These are phyloP conservation scores for Diaporthe velutina DNA, from an alignment of 2,329 filamentous ascomycete species.

Conservation along the genomic window DNA sequence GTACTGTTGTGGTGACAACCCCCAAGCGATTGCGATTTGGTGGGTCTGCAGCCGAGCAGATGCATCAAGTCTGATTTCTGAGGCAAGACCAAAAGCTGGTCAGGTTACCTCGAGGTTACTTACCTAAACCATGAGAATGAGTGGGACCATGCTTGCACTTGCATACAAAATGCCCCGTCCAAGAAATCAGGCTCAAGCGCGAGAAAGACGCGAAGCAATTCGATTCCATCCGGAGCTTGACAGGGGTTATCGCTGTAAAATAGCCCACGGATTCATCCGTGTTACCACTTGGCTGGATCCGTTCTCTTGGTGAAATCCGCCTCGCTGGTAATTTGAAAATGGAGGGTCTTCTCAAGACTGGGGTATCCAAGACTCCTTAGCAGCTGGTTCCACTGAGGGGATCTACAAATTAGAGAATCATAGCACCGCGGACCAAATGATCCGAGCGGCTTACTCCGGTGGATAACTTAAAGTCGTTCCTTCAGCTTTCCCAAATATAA, in stretches of 20 bases:
- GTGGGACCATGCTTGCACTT: background rate
- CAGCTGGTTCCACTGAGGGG: background rate
- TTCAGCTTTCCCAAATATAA: background rate
- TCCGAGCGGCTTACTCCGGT: background rate
- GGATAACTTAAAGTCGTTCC: background rate
- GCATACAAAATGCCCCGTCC: background rate
- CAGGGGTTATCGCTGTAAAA: background rate
- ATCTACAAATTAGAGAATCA: background rate
- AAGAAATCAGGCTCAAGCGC: background rate
- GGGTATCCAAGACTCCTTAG: background rate
- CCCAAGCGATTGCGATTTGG: no score
- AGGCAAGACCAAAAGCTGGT: background rate
- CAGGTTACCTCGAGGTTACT: no score
- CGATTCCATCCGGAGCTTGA: background rate
- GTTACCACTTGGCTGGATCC: background rate
- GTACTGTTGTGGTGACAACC: background rate
- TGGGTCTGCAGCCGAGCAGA: background rate
- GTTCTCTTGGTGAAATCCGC: background rate
- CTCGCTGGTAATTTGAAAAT: background rate
- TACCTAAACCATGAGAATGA: background rate
- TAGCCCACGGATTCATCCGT: background rate
- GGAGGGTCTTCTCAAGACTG: background rate
- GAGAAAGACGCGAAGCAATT: background rate
- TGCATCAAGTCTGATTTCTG: background rate
- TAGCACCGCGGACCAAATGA: background rate